Evolutionary conservation across 1,139 yeast species (phyloP).

Genomic region (Arxiozyma bovina): DNA sequence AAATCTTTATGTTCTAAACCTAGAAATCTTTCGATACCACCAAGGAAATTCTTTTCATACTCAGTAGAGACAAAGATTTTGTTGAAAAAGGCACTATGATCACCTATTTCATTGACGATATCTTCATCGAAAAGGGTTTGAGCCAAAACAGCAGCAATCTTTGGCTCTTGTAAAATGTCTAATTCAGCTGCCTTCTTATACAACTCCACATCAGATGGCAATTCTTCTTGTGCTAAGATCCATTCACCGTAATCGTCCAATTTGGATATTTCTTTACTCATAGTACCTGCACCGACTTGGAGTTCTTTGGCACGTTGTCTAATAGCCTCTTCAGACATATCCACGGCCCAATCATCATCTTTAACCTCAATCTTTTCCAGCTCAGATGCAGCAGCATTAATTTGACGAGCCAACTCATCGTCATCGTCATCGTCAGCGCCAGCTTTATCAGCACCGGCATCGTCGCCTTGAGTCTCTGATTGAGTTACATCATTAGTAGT

Average conservation of each 20-base stretch:
- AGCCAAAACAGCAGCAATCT: conserved; percentile 83
- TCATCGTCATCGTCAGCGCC: conserved; percentile 49
- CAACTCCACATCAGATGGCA: conserved; percentile 82
- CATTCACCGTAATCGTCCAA: conserved; percentile 84
- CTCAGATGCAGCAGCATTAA: conserved; percentile 77
- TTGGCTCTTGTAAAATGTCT: conserved; percentile 62
- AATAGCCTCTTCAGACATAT: conserved; percentile 94
- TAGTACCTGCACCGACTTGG: conserved; percentile 44
- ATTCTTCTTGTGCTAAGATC: conserved; percentile 52
- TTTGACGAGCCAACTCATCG: conserved; percentile 68
- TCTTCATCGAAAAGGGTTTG: conserved; percentile 81
- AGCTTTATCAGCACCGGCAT: conserved; percentile 26
- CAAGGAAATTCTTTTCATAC: conserved; percentile 81
- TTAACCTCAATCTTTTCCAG: conserved; percentile 50
- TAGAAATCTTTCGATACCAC: conserved; percentile 90
- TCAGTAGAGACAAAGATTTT: conserved; percentile 60
- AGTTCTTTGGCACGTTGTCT: conserved; percentile 85
- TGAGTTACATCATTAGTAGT: conserved; percentile 24
- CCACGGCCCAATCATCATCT: conserved; percentile 97
- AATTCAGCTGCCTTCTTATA: conserved; percentile 81
- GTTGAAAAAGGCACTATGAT: conserved; percentile 72
- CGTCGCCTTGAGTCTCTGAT: conserved; percentile 31
- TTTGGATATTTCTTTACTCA: conserved; percentile 36
- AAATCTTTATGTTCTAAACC: conserved; percentile 78
- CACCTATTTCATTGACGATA: conserved; percentile 61